phyloP scores from a whole-genome alignment of 331 rosid species.

The Quercus phellos region DNA sequence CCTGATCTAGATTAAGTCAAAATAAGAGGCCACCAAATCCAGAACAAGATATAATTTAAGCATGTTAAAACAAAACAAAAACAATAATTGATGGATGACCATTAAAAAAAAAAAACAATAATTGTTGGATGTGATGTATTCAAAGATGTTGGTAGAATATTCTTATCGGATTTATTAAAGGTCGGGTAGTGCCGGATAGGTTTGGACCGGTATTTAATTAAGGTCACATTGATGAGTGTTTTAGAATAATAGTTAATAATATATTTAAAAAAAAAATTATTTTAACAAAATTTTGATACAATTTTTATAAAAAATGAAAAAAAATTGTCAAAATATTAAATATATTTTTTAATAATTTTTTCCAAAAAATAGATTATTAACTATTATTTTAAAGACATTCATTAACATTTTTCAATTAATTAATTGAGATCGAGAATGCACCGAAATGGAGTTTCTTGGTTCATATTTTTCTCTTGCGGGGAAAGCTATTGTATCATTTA shows the following conservation, averaged over 20 bases:
- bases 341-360: too few relatives aligned
- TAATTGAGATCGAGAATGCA: not conserved
- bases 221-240: rapidly evolving
- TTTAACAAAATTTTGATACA: rapidly evolving
- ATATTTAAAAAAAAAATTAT: too few relatives aligned
- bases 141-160: not conserved
- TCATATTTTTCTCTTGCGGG: too few relatives aligned
- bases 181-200: not conserved
- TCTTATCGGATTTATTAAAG: not conserved
- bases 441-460: not conserved
- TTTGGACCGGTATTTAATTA: not conserved
- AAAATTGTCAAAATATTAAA: rapidly evolving
- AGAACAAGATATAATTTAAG: not conserved
- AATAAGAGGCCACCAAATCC: not conserved
- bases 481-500: too few relatives aligned
- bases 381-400: rapidly evolving
- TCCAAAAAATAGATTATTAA: too few relatives aligned
- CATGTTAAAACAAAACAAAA: not conserved
- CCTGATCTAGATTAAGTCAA: not conserved
- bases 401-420: too few relatives aligned
- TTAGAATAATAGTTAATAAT: rapidly evolving
- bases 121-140: not conserved
- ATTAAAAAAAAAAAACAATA: not conserved
- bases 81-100: not conserved
- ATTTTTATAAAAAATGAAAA: too few relatives aligned